These are phyloP conservation scores for Ceratocystis cubensis DNA, from an alignment of 2,329 filamentous ascomycete species.

Conservation along the genomic window DNA sequence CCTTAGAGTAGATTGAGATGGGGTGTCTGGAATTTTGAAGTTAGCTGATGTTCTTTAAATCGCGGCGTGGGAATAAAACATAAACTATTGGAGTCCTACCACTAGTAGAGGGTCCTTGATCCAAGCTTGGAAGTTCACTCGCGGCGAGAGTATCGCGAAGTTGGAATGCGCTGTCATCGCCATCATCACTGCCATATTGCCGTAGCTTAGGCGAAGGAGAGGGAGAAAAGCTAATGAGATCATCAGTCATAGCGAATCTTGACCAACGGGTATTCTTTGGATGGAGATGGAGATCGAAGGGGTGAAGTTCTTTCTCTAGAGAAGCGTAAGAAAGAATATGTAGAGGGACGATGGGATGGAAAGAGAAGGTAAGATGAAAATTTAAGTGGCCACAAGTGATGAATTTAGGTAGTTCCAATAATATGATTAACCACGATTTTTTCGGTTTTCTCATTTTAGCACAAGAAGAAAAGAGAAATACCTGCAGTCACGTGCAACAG, in stretches of 20 bases:
- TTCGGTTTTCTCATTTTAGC: background rate
- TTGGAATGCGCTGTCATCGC: background rate
- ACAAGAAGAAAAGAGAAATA: background rate
- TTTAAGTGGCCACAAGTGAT: background rate
- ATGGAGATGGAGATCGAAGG: background rate
- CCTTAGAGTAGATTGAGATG: no score
- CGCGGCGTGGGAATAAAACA: no score
- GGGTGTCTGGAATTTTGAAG: no score
- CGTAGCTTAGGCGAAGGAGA: background rate
- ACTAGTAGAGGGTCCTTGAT: no score
- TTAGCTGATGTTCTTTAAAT: no score
- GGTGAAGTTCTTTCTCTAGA: background rate
- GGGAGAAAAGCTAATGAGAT: slow-evolving; percentile 5
- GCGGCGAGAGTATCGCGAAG: background rate
- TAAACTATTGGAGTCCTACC: no score
- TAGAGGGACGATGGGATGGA: background rate
- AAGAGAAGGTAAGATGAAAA: background rate
- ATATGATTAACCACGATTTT: background rate
- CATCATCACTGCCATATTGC: background rate
- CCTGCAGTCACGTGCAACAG: background rate
- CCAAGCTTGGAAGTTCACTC: no score
- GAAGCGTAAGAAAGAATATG: background rate
- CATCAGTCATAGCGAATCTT: background rate
- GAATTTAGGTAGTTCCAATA: background rate
- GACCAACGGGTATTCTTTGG: background rate